Percentiles rank a stretch among this genome's conserved stretches.
Evolutionary conservation across 257 asterid species (phyloP).

Genomic region (Solanum ahanhuiri): DNA sequence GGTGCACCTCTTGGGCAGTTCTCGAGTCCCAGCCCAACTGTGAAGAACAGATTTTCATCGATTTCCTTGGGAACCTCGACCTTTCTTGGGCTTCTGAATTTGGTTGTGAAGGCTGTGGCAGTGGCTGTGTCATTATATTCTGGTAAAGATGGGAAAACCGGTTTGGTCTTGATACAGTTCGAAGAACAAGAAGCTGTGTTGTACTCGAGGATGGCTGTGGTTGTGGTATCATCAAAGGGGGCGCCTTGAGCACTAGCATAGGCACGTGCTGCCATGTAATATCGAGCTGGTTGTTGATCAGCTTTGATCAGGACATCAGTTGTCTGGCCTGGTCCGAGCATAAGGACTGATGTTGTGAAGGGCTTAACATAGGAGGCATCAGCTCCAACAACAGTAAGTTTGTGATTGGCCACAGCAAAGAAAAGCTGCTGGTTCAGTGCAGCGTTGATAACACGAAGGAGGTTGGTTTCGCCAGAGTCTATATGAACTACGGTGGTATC

Average conservation of each 20-base stretch:
- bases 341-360: constrained; percentile 65
- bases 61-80: constrained; percentile 53
- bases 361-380: constrained; percentile 78
- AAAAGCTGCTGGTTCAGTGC: constrained; percentile 82
- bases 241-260: constrained; percentile 80
- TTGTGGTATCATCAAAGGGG: constrained; percentile 81
- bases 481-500: constrained; percentile 45
- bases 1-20: constrained; percentile 46
- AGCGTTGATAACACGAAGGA: constrained; percentile 58
- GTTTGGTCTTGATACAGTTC: constrained; percentile 23
- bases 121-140: constrained; percentile 78
- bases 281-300: constrained; percentile 51
- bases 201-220: constrained; percentile 84
- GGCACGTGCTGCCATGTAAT: constrained; percentile 83
- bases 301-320: constrained; percentile 76
- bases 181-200: constrained; percentile 38
- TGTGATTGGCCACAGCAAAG: constrained; percentile 75
- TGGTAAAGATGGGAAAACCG: constrained; percentile 45
- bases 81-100: constrained; percentile 54
- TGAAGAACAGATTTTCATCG: constrained; percentile 57
- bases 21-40: constrained; percentile 73
- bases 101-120: constrained; percentile 59
- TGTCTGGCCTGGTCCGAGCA: constrained; percentile 97
- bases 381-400: constrained; percentile 71
- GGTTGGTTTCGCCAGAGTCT: constrained; percentile 55